A percentile compares a stretch with the other conserved stretches of the same genome.
These are phyloP conservation scores for Naganishia friedmannii DNA, from an alignment of 768 basidiomycete species.

Conservation along the genomic window DNA sequence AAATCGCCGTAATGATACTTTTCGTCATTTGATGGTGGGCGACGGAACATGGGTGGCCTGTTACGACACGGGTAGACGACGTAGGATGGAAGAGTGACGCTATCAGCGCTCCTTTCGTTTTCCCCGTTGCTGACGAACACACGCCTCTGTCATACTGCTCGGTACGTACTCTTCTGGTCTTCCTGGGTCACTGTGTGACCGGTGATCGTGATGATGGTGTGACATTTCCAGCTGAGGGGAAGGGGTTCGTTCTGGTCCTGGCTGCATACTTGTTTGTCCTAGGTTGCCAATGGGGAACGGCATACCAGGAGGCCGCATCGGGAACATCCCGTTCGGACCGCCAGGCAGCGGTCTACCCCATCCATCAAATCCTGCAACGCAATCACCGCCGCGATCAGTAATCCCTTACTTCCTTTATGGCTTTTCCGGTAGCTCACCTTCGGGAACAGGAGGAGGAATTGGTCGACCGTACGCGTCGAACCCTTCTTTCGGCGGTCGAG, in stretches of 20 bases:
- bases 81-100: background rate
- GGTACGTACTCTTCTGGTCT: conserved; percentile 25
- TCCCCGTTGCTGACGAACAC: background rate
- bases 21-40: conserved; percentile 16
- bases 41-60: conserved; percentile 31
- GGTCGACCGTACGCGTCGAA: conserved; percentile 28
- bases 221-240: background rate
- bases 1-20: conserved; percentile 28
- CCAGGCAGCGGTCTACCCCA: conserved; percentile 27
- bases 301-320: conserved; percentile 17
- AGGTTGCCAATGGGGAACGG: background rate
- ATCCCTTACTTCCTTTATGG: background rate
- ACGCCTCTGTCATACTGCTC: background rate
- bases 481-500: conserved; percentile 28
- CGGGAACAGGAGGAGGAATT: conserved; percentile 26
- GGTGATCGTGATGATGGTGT: too few relatives aligned
- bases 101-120: background rate
- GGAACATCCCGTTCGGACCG: conserved; percentile 20
- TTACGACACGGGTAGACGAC: background rate
- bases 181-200: conserved; percentile 2
- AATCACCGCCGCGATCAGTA: background rate
- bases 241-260: background rate
- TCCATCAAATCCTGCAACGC: conserved; percentile 22
- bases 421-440: background rate
- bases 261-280: background rate